phyloP scores from a whole-genome alignment of 106 monocot species.

The Agapanthus africanus region DNA sequence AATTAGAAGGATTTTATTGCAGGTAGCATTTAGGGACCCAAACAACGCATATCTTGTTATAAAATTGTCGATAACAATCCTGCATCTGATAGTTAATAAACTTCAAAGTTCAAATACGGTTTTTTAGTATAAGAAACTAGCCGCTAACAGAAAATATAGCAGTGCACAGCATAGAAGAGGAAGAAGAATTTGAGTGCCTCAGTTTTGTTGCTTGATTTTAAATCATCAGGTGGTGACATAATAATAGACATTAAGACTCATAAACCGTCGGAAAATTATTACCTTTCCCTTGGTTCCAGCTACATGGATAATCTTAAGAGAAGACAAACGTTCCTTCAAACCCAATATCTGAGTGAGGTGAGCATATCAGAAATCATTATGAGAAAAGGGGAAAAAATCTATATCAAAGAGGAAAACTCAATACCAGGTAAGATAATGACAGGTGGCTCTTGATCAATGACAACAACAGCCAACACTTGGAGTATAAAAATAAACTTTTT shows the following conservation, averaged over 20 bases:
- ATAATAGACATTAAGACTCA: too few species aligned
- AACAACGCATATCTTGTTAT: background rate
- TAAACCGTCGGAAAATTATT: background rate
- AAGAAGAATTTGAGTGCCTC: background rate
- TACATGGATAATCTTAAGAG: slow-evolving; percentile 58
- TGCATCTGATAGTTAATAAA: background rate
- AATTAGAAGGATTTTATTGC: too few species aligned
- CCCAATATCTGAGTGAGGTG: slow-evolving; percentile 29
- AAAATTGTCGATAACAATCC: background rate
- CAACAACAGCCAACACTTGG: too few species aligned
- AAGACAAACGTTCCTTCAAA: slow-evolving; percentile 35
- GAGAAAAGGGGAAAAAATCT: background rate
- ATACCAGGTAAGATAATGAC: background rate
- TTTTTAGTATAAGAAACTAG: background rate
- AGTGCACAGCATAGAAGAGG: background rate
- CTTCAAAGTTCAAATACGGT: background rate
- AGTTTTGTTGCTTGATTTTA: background rate
- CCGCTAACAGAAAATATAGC: background rate
- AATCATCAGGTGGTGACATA: too few species aligned
- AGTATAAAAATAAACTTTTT: too few species aligned
- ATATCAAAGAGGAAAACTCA: background rate
- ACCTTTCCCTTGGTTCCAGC: slow-evolving; percentile 87
- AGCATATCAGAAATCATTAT: background rate
- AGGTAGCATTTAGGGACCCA: too few species aligned
- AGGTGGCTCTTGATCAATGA: too few species aligned